These are phyloP conservation scores for Penicillium vulpinum DNA, from an alignment of 2,329 filamentous ascomycete genomes.

Conservation along the genomic window DNA sequence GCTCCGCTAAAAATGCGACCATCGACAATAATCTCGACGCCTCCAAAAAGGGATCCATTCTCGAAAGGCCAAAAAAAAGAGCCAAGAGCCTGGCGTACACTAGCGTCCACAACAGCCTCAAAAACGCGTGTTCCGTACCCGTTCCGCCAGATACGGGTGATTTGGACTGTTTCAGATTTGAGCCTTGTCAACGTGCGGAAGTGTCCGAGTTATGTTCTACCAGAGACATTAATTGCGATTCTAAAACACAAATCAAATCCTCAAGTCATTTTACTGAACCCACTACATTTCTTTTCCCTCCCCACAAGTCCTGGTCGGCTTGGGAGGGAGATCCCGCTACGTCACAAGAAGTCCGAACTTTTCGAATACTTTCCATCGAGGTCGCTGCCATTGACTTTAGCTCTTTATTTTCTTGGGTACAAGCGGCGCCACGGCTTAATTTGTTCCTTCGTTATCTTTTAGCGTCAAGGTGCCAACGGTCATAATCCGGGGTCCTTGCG, in stretches of 20 bases:
- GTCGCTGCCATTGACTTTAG: not conserved
- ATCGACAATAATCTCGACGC: slow-evolving; percentile 6
- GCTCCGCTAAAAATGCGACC: slow-evolving; percentile 6
- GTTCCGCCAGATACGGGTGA: slow-evolving; percentile 13
- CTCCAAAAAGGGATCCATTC: slow-evolving; percentile 1
- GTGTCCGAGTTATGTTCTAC: slow-evolving; percentile 2
- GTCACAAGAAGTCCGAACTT: too few species aligned
- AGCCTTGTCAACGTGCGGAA: slow-evolving; percentile 19
- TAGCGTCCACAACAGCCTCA: slow-evolving; percentile 20
- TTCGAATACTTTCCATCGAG: not conserved
- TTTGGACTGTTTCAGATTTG: slow-evolving; percentile 23
- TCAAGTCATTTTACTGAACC: not conserved
- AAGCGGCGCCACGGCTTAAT: not conserved
- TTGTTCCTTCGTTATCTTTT: not conserved
- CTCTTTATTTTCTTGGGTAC: not conserved
- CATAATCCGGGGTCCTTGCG: slow-evolving; percentile 4
- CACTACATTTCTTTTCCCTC: not conserved
- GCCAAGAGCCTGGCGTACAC: slow-evolving; percentile 8
- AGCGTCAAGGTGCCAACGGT: not conserved
- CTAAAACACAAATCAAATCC: not conserved
- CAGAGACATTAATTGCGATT: not conserved
- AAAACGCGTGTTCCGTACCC: slow-evolving; percentile 27
- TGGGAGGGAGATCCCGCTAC: not conserved
- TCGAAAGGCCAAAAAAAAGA: slow-evolving; percentile 4
- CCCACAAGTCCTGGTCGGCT: not conserved